phyloP scores from a whole-genome alignment of 176 grass and related monocot species.

The Cenchrus fungigraminus region DNA sequence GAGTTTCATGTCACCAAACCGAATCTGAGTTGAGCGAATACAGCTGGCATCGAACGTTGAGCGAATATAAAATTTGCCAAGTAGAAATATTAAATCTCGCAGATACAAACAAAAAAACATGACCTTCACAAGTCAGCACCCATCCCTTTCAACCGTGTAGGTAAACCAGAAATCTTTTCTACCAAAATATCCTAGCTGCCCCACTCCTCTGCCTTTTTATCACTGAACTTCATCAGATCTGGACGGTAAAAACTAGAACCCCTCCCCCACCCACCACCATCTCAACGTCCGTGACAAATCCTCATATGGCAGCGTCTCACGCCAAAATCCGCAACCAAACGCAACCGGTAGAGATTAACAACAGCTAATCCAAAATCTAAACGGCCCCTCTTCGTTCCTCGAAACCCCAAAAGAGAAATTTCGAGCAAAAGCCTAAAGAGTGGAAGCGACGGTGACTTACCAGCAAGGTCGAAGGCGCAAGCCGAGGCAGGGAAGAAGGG shows the following conservation, averaged over 20 bases:
- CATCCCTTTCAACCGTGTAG: conserved; percentile 25
- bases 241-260: conserved; percentile 9
- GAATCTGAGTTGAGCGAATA: not conserved
- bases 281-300: conserved; percentile 18
- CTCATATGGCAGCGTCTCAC: not conserved
- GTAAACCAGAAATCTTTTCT: conserved; percentile 24
- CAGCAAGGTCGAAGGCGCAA: conserved; percentile 6
- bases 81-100: not conserved
- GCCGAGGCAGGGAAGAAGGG: not conserved
- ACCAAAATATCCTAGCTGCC: not conserved
- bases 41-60: conserved; percentile 15
- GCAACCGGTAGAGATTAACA: not conserved
- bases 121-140: conserved; percentile 43
- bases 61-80: conserved; percentile 6
- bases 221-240: conserved; percentile 49
- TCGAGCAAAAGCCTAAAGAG: not conserved
- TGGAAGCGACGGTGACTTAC: conserved; percentile 18
- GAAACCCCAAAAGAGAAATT: conserved; percentile 15
- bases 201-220: not conserved
- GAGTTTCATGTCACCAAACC: not conserved
- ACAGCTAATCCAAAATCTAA: conserved; percentile 26
- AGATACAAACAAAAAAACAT: conserved; percentile 41
- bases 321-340: not conserved
- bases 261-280: not conserved
- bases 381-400: not conserved